Percentiles rank a stretch among this genome's conserved stretches.
Evolutionary conservation across 139 green algal genomes (phyloP).

Genomic region (Chlamydomonas sp.): DNA sequence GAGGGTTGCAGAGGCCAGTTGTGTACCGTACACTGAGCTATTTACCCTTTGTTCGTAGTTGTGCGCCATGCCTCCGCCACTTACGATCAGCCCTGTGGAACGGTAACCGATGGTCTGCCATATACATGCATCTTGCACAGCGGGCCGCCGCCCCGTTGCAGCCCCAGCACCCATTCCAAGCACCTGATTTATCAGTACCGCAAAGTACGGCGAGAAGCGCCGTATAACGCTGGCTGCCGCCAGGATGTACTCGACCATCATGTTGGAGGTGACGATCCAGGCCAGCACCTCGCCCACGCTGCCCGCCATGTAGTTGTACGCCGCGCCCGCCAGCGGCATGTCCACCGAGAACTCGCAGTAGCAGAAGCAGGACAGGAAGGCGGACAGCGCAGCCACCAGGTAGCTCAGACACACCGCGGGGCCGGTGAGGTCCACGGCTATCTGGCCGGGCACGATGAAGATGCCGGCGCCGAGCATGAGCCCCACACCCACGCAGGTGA

Average conservation of each 20-base stretch:
- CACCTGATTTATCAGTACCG: slow-evolving; percentile 30
- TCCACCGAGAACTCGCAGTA: slow-evolving; percentile 56
- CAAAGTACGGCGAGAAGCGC: slow-evolving; percentile 73
- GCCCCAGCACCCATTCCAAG: neutral
- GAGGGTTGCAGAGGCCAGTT: too few species aligned
- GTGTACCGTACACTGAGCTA: neutral
- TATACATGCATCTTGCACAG: too few species aligned
- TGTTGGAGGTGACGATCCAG: slow-evolving; percentile 54
- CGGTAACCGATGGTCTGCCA: too few species aligned
- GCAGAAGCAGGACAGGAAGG: slow-evolving; percentile 54
- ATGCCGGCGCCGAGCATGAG: slow-evolving; percentile 27
- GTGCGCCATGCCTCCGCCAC: neutral
- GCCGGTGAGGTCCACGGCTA: slow-evolving; percentile 15
- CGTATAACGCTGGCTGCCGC: slow-evolving; percentile 67
- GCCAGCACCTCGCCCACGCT: slow-evolving; percentile 71
- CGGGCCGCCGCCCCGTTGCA: too few species aligned
- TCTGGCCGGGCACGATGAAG: slow-evolving; percentile 23
- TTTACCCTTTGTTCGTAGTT: neutral
- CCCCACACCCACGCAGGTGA: slow-evolving; percentile 16
- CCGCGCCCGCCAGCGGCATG: slow-evolving; percentile 71
- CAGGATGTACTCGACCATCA: slow-evolving; percentile 80
- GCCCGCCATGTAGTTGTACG: slow-evolving; percentile 72
- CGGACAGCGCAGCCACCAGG: slow-evolving; percentile 40
- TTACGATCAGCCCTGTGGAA: too few species aligned
- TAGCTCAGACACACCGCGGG: slow-evolving; percentile 47